Evolutionary conservation across 2,329 filamentous ascomycete genomes (phyloP).

Genomic region (Ophiostoma ips): DNA sequence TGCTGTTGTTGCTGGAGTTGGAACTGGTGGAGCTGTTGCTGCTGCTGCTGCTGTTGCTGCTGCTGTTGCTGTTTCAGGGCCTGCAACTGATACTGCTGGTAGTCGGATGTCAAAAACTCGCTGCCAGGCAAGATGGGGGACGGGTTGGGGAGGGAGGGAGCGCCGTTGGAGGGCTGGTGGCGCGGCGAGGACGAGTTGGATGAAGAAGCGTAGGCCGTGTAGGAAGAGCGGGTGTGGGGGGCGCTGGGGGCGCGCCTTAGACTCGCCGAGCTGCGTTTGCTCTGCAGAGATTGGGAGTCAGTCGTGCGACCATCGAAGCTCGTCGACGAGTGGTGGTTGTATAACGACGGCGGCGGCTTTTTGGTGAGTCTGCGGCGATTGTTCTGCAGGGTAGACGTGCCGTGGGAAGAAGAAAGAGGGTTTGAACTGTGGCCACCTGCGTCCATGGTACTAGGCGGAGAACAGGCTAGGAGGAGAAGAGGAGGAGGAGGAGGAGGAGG

Average conservation of each 20-base stretch:
- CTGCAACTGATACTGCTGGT: conserved; percentile 16
- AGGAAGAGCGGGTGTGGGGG: conserved; percentile 34
- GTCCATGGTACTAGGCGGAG: conserved; percentile 31
- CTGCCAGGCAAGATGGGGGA: conserved; percentile 32
- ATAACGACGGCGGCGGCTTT: conserved; percentile 39
- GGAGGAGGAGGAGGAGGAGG: neutral
- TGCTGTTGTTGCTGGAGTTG: conserved; percentile 1
- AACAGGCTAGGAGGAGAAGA: conserved; percentile 4
- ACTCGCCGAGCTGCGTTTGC: conserved; percentile 50
- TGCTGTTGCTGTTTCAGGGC: conserved; percentile 10
- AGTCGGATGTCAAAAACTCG: conserved; percentile 30
- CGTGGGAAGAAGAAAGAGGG: conserved; percentile 28
- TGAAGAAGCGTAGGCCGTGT: conserved; percentile 32
- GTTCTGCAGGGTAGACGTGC: conserved; percentile 24
- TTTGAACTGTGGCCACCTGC: conserved; percentile 20
- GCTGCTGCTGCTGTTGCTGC: neutral
- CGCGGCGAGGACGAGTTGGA: conserved; percentile 32
- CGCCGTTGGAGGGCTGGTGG: conserved; percentile 25
- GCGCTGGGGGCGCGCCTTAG: conserved; percentile 47
- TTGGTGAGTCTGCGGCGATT: conserved; percentile 47
- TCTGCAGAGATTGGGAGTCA: conserved; percentile 44
- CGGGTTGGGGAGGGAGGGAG: conserved; percentile 20
- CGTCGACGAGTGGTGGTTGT: conserved; percentile 34
- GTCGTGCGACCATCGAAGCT: conserved; percentile 36
- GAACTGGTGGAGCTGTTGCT: conserved; percentile 4